Evolutionary conservation across 2,329 filamentous ascomycete genomes (phyloP), one percentile per base, ranked within the genome.

Genomic region (Aspergillus caelatus): DNA sequence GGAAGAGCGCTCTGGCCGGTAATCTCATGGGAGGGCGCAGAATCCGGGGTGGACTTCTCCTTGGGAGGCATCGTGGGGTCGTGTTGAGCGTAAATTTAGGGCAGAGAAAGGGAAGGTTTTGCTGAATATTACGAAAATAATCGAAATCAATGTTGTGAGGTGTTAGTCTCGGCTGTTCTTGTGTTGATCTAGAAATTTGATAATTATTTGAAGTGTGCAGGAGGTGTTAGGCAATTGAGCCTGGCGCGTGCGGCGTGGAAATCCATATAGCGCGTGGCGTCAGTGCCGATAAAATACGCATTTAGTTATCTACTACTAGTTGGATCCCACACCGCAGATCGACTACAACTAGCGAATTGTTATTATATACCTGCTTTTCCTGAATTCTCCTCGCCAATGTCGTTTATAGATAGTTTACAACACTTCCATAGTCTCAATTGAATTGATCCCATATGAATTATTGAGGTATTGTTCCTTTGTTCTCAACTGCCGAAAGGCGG

Each of bases 1-100:
- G 94, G 94, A 36, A 98, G 86, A 69, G 92, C 90, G 26, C 91
- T 91, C 68, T 93, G 89, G 69, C 94, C 94, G 2, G 91, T 96
- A 53, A 92, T 87, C 79, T 96, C 93, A 75, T 92, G 89, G 16
- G 90, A 83, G 45, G 91, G 53, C 11, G 66, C 91, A 68, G 90
- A 87, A 62, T 95, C 95, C 21, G 92, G 90, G 4, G 89, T 89
- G 69, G 64, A 16, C 45, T 69, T 69, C 43, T 92, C 94, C 80
- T 97, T 97, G 82, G 95, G 94, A 30, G 94, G 91, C 94, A 98
- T 97, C 58, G 60, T 50, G 61, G 39, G 19, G 58, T 62, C 53
- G 54, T 53, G 52, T 57, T 43, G 57, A 32, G 8, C n/a, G 36
- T 45, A 23, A n/a, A 23, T 26, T 30, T 19, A 46, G 34, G n/a